Evolutionary conservation across 1,284 basidiomycete species (phyloP).

Genomic region (Ganoderma lucidum): DNA sequence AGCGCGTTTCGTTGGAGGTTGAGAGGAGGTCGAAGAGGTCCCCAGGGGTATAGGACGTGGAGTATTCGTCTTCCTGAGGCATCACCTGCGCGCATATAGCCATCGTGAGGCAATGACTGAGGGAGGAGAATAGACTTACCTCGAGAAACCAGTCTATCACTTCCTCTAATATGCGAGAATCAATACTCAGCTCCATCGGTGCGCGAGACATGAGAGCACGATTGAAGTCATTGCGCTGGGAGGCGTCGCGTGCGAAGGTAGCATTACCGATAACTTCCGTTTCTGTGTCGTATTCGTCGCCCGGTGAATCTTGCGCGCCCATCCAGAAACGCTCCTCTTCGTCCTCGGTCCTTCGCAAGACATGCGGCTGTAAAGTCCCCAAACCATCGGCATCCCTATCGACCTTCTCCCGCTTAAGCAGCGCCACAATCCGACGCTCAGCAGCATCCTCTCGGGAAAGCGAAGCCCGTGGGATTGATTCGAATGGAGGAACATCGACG

Average conservation of each 20-base stretch:
- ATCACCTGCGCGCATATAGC: constrained; percentile 16
- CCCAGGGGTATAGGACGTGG: constrained; percentile 28
- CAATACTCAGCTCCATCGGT: constrained; percentile 34
- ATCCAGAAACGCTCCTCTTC: constrained; percentile 25
- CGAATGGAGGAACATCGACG: constrained; percentile 57
- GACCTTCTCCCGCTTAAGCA: constrained; percentile 51
- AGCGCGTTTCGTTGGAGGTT: constrained; percentile 62
- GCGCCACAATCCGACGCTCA: constrained; percentile 49
- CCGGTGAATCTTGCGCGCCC: not conserved
- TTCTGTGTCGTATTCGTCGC: constrained; percentile 14
- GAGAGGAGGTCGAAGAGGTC: constrained; percentile 62
- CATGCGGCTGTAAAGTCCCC: not conserved
- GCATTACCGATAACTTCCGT: not conserved
- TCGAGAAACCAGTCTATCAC: constrained; percentile 53
- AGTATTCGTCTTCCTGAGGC: constrained; percentile 19
- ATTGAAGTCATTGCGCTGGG: not conserved
- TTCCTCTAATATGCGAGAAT: constrained; percentile 42
- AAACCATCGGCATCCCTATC: constrained; percentile 46
- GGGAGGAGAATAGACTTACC: constrained; percentile 38
- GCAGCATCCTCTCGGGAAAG: constrained; percentile 50
- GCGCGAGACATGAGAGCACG: constrained; percentile 2
- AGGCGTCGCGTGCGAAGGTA: not conserved
- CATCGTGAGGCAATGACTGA: not conserved
- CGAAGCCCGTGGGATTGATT: constrained; percentile 44
- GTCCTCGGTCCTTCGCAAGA: constrained; percentile 1